These are phyloP conservation scores for Cytospora chrysosperma DNA, from an alignment of 2,329 filamentous ascomycete genomes.

Conservation along the genomic window DNA sequence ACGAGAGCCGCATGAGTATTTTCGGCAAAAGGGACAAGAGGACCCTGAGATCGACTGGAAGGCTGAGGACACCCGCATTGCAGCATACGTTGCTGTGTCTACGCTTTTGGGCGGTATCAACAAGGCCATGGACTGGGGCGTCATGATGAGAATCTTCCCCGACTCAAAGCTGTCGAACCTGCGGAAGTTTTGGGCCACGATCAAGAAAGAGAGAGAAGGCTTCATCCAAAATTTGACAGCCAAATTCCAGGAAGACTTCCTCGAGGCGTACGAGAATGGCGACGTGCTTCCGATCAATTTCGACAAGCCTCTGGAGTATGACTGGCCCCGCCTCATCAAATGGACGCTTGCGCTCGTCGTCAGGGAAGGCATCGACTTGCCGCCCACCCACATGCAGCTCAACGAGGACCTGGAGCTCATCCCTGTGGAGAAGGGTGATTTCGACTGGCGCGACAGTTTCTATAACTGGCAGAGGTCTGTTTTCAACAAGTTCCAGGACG, in stretches of 20 bases:
- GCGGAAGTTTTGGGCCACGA: constrained; percentile 53
- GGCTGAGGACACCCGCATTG: constrained; percentile 47
- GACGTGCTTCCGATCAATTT: constrained; percentile 63
- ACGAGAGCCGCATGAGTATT: constrained; percentile 35
- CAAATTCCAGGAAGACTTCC: constrained; percentile 64
- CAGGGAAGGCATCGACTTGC: constrained; percentile 48
- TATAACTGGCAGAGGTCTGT: constrained; percentile 54
- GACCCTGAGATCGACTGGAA: constrained; percentile 41
- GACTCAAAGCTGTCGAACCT: constrained; percentile 50
- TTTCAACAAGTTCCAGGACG: constrained; percentile 56
- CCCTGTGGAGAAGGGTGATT: constrained; percentile 32
- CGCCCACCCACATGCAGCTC: constrained; percentile 44
- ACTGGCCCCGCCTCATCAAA: constrained; percentile 65
- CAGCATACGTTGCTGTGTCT: constrained; percentile 57
- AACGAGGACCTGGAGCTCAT: constrained; percentile 36
- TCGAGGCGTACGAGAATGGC: constrained; percentile 63
- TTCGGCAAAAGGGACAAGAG: constrained; percentile 33
- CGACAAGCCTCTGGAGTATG: constrained; percentile 61
- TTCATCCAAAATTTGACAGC: constrained; percentile 57
- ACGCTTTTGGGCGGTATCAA: constrained; percentile 61
- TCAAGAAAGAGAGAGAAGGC: constrained; percentile 50
- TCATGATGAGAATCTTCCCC: constrained; percentile 57
- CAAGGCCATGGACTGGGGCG: constrained; percentile 59
- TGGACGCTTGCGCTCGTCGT: constrained; percentile 61
- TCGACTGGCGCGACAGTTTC: constrained; percentile 57